phyloP scores from a whole-genome alignment of 192 early-diverging fungal genomes.

The Coemansia umbellata region DNA sequence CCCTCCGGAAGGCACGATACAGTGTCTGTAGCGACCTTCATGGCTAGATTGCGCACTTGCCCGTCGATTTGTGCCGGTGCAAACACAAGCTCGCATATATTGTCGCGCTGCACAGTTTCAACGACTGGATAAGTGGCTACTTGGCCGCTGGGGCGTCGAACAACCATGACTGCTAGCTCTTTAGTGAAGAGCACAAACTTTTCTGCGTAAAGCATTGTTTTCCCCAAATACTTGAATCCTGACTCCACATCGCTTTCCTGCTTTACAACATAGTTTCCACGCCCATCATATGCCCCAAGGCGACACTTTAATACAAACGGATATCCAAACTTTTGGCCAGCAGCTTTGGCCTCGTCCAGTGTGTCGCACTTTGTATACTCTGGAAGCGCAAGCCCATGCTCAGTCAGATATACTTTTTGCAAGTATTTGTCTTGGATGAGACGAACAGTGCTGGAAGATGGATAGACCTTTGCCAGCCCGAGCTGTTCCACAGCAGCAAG shows the following conservation, averaged over 20 bases:
- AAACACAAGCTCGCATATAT: slow-evolving; percentile 93
- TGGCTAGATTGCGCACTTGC: slow-evolving; percentile 62
- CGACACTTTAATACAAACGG: slow-evolving; percentile 96
- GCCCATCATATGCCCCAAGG: slow-evolving; percentile 92
- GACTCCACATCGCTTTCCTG: slow-evolving; percentile 60
- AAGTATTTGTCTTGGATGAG: slow-evolving; percentile 96
- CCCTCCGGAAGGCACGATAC: slow-evolving; percentile 69
- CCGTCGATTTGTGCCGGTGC: slow-evolving; percentile 96
- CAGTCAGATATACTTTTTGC: slow-evolving; percentile 79
- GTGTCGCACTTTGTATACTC: slow-evolving; percentile 53
- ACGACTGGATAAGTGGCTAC: slow-evolving; percentile 88
- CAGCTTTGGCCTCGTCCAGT: slow-evolving; percentile 44
- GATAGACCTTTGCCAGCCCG: slow-evolving; percentile 65
- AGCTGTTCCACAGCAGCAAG: slow-evolving; percentile 58
- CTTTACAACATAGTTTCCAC: slow-evolving; percentile 89
- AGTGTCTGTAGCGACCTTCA: slow-evolving; percentile 79
- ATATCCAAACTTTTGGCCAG: slow-evolving; percentile 72
- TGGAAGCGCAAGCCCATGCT: slow-evolving; percentile 64
- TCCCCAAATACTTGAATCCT: slow-evolving; percentile 41
- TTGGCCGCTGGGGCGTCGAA: slow-evolving; percentile 57
- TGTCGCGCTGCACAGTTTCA: slow-evolving; percentile 96
- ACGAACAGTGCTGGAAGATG: slow-evolving; percentile 73
- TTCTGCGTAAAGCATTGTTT: slow-evolving; percentile 84
- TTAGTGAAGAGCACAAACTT: slow-evolving; percentile 89
- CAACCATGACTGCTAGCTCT: slow-evolving; percentile 98